A percentile compares a stretch with the other conserved stretches of the same genome.
phyloP scores from a whole-genome alignment of 1,284 basidiomycete species.

The Boletus sp. region DNA sequence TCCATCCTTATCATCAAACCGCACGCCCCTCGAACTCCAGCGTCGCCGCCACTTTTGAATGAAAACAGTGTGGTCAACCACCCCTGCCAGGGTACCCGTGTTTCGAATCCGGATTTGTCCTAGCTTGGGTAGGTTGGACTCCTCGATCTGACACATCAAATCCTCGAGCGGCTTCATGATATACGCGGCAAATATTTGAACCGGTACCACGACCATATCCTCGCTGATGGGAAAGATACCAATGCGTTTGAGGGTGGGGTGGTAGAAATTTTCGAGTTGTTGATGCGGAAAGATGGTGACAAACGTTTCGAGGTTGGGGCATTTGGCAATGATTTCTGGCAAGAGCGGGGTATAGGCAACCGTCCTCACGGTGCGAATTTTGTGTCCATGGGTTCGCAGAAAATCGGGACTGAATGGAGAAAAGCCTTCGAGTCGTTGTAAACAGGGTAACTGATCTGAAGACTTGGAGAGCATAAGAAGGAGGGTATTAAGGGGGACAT shows the following conservation, averaged over 20 bases:
- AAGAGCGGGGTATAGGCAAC: slow-evolving; percentile 38
- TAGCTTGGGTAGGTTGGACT: slow-evolving; percentile 42
- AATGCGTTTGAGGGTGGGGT: slow-evolving; percentile 36
- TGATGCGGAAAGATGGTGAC: slow-evolving; percentile 43
- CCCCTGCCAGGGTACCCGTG: slow-evolving; percentile 40
- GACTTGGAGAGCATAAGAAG: slow-evolving; percentile 41
- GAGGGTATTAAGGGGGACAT: slow-evolving; percentile 44
- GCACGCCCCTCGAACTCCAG: slow-evolving; percentile 42
- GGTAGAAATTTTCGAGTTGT: slow-evolving; percentile 34
- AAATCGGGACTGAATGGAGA: slow-evolving; percentile 45
- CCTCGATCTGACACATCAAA: slow-evolving; percentile 43
- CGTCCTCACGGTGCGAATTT: slow-evolving; percentile 45
- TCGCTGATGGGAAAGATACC: slow-evolving; percentile 41
- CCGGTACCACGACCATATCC: slow-evolving; percentile 33
- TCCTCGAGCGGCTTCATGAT: slow-evolving; percentile 45
- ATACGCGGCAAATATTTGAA: slow-evolving; percentile 36
- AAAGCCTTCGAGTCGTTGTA: slow-evolving; percentile 47
- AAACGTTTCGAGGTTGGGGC: slow-evolving; percentile 44
- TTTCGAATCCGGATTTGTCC: slow-evolving; percentile 45
- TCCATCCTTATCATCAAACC: slow-evolving; percentile 46
- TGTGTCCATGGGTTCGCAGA: slow-evolving; percentile 44
- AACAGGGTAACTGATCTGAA: slow-evolving; percentile 40
- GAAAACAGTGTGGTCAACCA: slow-evolving; percentile 39
- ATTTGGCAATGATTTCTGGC: slow-evolving; percentile 40
- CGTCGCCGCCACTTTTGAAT: slow-evolving; percentile 43